Conservation (phyloP, 2,329 filamentous ascomycete species). For the Sarocladium brachiariae region DNA sequence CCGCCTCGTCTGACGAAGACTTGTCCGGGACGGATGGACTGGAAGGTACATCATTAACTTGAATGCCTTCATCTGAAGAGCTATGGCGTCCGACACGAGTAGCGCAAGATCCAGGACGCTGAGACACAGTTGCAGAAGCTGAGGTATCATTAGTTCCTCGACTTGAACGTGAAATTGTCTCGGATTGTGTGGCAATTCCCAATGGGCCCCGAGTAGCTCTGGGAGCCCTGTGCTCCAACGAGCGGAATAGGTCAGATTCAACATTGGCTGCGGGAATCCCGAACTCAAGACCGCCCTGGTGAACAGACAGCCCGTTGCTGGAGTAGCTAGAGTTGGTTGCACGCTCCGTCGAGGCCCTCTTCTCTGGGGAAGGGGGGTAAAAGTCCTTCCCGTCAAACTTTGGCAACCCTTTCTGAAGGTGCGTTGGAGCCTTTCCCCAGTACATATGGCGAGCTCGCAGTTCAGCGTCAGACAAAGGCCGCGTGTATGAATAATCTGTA, state of each 20-base stretch:
- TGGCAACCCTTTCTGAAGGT: constrained; percentile 45
- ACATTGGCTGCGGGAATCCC: background rate
- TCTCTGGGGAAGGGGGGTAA: constrained; percentile 49
- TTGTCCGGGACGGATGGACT: constrained; percentile 13
- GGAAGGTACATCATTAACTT: background rate
- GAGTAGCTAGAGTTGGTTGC: background rate
- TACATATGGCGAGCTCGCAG: constrained; percentile 52
- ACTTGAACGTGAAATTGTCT: constrained; percentile 21
- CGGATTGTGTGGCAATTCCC: constrained; percentile 26
- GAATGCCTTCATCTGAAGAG: background rate
- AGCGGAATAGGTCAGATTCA: constrained; percentile 2
- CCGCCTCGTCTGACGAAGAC: constrained; percentile 23
- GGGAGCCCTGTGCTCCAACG: background rate
- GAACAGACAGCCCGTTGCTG: background rate
- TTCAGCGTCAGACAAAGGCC: constrained; percentile 53
- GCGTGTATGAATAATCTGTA: constrained; percentile 46
- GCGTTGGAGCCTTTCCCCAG: constrained; percentile 50
- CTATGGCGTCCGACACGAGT: constrained; percentile 14
- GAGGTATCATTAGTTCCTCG: constrained; percentile 16
- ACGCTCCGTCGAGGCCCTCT: constrained; percentile 20
- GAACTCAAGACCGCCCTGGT: background rate
- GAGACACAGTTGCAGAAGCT: constrained; percentile 14
- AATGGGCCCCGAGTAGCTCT: constrained; percentile 6
- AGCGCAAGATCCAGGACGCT: constrained; percentile 18
- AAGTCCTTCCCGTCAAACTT: constrained; percentile 62